Percentiles rank a stretch among this genome's conserved stretches.
Conservation (phyloP, 352 stramenopile species). For the Plasmopara halstedii region DNA sequence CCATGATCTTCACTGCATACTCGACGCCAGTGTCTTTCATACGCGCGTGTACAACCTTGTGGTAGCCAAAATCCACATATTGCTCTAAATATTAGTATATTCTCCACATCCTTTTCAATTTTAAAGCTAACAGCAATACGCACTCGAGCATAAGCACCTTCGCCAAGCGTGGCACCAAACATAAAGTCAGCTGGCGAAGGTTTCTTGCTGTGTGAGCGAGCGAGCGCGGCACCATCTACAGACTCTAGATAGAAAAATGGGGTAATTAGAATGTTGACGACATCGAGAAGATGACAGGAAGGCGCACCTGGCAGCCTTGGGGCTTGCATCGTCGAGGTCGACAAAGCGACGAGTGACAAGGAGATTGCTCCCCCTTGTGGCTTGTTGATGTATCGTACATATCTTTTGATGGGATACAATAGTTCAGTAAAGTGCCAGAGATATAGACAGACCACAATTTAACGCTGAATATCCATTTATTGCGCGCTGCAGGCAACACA, state of each 20-base stretch:
- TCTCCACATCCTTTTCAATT: background rate
- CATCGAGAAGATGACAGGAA: no score
- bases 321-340: constrained; percentile 23
- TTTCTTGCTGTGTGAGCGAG: constrained; percentile 49
- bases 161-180: constrained; percentile 81
- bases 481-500: no score
- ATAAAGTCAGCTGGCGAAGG: constrained; percentile 83
- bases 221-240: constrained; percentile 28
- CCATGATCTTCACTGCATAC: constrained; percentile 90
- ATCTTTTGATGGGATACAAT: no score
- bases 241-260: constrained; percentile 16
- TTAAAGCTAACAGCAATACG: constrained; percentile 7
- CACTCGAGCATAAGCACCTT: constrained; percentile 81
- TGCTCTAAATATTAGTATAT: background rate
- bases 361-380: constrained; percentile 19
- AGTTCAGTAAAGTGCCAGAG: no score
- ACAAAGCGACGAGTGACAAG: constrained; percentile 11
- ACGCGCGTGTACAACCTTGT: constrained; percentile 77
- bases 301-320: constrained; percentile 29
- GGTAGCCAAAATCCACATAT: background rate
- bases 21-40: constrained; percentile 83
- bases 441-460: no score
- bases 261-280: background rate
- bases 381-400: constrained; percentile 22
- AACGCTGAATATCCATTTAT: no score